Conservation (phyloP, 169 alveolate species). For the Miamiensis avidus region DNA sequence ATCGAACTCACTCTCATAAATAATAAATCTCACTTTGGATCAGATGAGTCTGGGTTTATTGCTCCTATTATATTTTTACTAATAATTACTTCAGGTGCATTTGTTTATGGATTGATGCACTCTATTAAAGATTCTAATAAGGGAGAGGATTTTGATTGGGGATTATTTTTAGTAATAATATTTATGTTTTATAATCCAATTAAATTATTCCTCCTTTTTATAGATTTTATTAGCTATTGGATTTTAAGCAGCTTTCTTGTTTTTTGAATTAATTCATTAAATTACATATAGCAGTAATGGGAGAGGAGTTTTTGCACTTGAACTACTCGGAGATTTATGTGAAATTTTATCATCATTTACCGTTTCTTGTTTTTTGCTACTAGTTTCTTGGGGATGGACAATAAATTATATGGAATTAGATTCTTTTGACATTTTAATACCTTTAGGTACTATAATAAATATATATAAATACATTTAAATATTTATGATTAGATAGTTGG, state of each 20-base stretch:
- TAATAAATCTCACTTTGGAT: constrained; percentile 22
- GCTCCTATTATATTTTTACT: constrained; percentile 1
- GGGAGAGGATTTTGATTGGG: neutral
- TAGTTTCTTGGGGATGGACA: constrained; percentile 64
- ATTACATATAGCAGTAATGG: constrained; percentile 45
- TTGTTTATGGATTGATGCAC: neutral
- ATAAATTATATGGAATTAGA: constrained; percentile 34
- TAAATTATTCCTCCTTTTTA: neutral
- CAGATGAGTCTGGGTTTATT: constrained; percentile 23
- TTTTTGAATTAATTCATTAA: constrained; percentile 33
- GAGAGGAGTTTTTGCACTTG: constrained; percentile 43
- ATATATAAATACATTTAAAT: neutral
- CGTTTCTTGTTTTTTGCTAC: constrained; percentile 29
- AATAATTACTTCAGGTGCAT: neutral
- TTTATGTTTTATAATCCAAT: neutral
- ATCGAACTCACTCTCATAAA: constrained; percentile 1
- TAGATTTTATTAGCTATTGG: constrained; percentile 22
- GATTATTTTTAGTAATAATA: constrained; percentile 1
- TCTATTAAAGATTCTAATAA: neutral
- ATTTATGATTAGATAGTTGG: neutral
- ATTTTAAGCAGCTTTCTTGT: constrained; percentile 3
- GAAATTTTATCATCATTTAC: constrained; percentile 30
- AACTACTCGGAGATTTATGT: constrained; percentile 42
- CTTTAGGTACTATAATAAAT: constrained; percentile 30
- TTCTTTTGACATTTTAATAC: constrained; percentile 44